Percentiles rank a stretch among this genome's conserved stretches.
These are phyloP conservation scores for Trichoderma arundinaceum DNA, from an alignment of 2,329 filamentous ascomycete genomes.

Conservation along the genomic window DNA sequence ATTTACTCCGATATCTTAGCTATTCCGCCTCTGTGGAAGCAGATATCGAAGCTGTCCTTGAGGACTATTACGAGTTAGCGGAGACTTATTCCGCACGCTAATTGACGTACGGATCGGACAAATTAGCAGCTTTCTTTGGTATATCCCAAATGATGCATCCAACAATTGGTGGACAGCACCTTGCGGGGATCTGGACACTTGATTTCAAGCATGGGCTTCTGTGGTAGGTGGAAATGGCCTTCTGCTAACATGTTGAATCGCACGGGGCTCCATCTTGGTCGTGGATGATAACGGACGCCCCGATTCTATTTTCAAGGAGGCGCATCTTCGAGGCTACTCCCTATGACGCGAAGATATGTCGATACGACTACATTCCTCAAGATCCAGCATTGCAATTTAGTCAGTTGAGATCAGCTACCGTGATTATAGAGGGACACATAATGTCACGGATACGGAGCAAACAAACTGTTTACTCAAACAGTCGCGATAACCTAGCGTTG, in stretches of 20 bases:
- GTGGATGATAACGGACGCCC: slow-evolving; percentile 19
- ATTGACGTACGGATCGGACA: slow-evolving; percentile 21
- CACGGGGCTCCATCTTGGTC: slow-evolving; percentile 25
- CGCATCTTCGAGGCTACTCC: background rate
- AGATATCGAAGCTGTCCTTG: background rate
- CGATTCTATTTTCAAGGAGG: background rate
- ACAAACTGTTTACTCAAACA: background rate
- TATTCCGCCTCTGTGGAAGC: background rate
- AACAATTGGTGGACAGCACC: slow-evolving; percentile 11
- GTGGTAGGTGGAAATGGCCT: slow-evolving; percentile 3
- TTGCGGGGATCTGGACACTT: slow-evolving; percentile 20
- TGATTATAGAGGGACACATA: slow-evolving; percentile 8
- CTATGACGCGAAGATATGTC: background rate
- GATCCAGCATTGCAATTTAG: slow-evolving; percentile 2
- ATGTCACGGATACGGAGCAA: slow-evolving; percentile 9
- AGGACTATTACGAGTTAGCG: slow-evolving; percentile 9
- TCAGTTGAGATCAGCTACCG: background rate
- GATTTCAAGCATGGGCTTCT: slow-evolving; percentile 16
- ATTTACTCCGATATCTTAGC: slow-evolving; percentile 9
- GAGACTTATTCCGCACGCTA: slow-evolving; percentile 3
- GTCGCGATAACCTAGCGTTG: background rate
- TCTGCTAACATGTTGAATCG: background rate
- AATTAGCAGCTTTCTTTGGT: slow-evolving; percentile 19
- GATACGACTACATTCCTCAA: background rate
- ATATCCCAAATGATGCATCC: slow-evolving; percentile 11